Evolutionary conservation across 1,139 yeast species (phyloP).

Genomic region (Geotrichum macrosporum): DNA sequence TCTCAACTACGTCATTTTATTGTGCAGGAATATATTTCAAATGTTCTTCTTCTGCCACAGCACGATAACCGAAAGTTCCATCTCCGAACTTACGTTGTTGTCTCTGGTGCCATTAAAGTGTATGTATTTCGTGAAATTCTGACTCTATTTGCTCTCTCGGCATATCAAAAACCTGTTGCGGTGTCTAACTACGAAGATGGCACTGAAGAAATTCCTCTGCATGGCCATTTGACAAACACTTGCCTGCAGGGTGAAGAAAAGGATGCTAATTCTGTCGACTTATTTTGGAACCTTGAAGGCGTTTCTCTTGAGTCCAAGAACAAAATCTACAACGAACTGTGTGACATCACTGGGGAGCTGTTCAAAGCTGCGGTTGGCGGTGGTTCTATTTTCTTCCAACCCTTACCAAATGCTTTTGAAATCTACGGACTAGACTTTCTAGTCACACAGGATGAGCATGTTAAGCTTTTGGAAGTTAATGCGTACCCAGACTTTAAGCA

Average conservation of each 20-base stretch:
- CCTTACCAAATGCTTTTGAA: slow-evolving; percentile 76
- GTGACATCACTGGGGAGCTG: slow-evolving; percentile 60
- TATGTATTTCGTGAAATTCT: slow-evolving; percentile 75
- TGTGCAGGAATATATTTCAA: slow-evolving; percentile 69
- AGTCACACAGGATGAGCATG: slow-evolving; percentile 53
- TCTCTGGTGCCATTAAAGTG: slow-evolving; percentile 68
- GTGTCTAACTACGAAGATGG: slow-evolving; percentile 25
- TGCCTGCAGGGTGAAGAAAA: slow-evolving; percentile 64
- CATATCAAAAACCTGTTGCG: slow-evolving; percentile 44
- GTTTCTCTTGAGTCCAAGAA: slow-evolving; percentile 41
- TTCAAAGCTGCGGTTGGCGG: slow-evolving; percentile 77
- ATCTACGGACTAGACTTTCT: slow-evolving; percentile 84
- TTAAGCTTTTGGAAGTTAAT: slow-evolving; percentile 73
- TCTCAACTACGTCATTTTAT: slow-evolving; percentile 88
- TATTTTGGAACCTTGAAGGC: slow-evolving; percentile 58
- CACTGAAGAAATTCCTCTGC: slow-evolving; percentile 41
- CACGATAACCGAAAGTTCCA: slow-evolving; percentile 80
- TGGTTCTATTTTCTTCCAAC: slow-evolving; percentile 86
- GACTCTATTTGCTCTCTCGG: slow-evolving; percentile 65
- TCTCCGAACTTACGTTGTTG: slow-evolving; percentile 77
- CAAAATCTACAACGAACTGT: slow-evolving; percentile 51
- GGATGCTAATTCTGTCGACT: slow-evolving; percentile 53
- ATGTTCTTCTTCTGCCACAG: slow-evolving; percentile 60
- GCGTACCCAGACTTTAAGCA: slow-evolving; percentile 96
- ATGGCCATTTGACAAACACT: slow-evolving; percentile 85